Percentiles rank a stretch among this genome's conserved stretches.
phyloP scores from a whole-genome alignment of 768 basidiomycete genomes.

The Xanthoconium purpureum region DNA sequence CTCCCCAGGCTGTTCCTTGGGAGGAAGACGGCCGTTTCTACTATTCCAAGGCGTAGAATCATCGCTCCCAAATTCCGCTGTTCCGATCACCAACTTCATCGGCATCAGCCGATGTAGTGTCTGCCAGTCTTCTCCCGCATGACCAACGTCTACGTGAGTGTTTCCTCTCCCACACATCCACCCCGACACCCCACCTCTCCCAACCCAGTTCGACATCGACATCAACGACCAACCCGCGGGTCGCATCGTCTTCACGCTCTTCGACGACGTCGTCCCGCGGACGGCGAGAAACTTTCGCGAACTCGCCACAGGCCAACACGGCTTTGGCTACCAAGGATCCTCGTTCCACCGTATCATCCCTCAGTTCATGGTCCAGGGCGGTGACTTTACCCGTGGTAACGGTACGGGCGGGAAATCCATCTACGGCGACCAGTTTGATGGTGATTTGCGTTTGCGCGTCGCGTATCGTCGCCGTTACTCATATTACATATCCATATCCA shows the following conservation, averaged over 20 bases:
- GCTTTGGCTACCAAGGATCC: slow-evolving; percentile 68
- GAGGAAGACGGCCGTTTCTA: too few relatives aligned
- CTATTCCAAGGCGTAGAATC: too few relatives aligned
- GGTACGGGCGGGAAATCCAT: slow-evolving; percentile 83
- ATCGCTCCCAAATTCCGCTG: too few relatives aligned
- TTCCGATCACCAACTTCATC: too few relatives aligned
- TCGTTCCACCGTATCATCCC: slow-evolving; percentile 84
- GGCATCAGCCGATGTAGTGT: too few relatives aligned
- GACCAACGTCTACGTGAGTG: slow-evolving; percentile 21
- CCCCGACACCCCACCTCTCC: neutral
- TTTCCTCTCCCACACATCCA: too few relatives aligned
- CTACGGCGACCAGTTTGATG: slow-evolving; percentile 65
- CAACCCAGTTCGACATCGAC: slow-evolving; percentile 60
- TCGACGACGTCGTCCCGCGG: slow-evolving; percentile 70
- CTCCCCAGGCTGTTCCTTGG: too few relatives aligned
- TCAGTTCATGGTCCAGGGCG: slow-evolving; percentile 86
- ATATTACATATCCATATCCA: too few relatives aligned
- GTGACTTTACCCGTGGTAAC: slow-evolving; percentile 70
- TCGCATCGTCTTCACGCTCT: slow-evolving; percentile 82
- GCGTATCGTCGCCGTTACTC: too few relatives aligned
- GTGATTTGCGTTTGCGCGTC: too few relatives aligned
- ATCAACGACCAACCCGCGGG: slow-evolving; percentile 43
- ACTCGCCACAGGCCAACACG: slow-evolving; percentile 72
- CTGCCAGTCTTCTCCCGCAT: slow-evolving; percentile 19
- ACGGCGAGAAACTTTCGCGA: slow-evolving; percentile 87